Conservation (phyloP, 2,329 filamentous ascomycete species). For the Ceratocystis papillata region DNA sequence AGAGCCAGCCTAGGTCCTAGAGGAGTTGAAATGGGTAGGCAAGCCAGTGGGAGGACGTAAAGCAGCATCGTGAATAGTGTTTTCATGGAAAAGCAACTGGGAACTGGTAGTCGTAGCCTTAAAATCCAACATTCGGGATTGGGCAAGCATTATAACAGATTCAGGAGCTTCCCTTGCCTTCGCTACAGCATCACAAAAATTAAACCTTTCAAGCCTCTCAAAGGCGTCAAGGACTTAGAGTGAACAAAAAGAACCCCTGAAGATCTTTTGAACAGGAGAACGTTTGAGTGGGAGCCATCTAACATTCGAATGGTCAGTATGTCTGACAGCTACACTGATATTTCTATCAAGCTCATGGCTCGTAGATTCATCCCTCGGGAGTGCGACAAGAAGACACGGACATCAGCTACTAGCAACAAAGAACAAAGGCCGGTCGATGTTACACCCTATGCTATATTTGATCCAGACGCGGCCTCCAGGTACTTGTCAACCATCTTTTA, state of each 20-base stretch:
- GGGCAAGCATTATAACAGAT: too few species aligned
- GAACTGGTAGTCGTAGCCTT: too few species aligned
- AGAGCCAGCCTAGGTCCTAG: too few species aligned
- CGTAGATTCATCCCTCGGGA: slow-evolving; percentile 45
- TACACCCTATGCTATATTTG: slow-evolving; percentile 47
- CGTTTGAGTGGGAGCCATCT: slow-evolving; percentile 45
- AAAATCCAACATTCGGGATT: too few species aligned
- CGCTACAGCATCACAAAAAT: slow-evolving; percentile 52
- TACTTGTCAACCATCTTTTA: slow-evolving; percentile 40
- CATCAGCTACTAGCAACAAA: slow-evolving; percentile 41
- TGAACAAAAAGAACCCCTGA: slow-evolving; percentile 38
- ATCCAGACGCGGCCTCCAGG: slow-evolving; percentile 39
- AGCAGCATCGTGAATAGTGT: too few species aligned
- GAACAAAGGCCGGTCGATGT: slow-evolving; percentile 39
- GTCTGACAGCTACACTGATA: slow-evolving; percentile 44
- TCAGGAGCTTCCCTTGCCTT: slow-evolving; percentile 37
- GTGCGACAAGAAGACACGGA: slow-evolving; percentile 45
- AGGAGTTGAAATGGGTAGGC: too few species aligned
- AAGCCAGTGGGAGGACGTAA: too few species aligned
- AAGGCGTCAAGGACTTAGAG: slow-evolving; percentile 45
- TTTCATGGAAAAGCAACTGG: too few species aligned
- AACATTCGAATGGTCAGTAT: slow-evolving; percentile 42
- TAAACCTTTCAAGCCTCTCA: slow-evolving; percentile 45
- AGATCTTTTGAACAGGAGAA: slow-evolving; percentile 35
- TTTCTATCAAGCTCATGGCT: slow-evolving; percentile 40